phyloP scores from a whole-genome alignment of 495 filamentous ascomycete species.

The Immersiella caudata region DNA sequence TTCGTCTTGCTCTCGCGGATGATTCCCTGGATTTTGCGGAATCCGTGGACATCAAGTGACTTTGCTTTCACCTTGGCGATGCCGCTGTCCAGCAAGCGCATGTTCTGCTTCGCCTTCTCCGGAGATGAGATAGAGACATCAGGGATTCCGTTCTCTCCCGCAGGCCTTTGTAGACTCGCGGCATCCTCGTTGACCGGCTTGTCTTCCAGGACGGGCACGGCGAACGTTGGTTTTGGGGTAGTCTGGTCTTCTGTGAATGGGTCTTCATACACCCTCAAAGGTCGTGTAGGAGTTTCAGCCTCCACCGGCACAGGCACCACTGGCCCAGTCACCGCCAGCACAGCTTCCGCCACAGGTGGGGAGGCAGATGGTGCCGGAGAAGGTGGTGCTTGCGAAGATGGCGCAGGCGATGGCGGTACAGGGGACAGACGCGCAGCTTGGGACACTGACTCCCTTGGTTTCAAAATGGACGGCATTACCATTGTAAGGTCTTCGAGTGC shows the following conservation, averaged over 20 bases:
- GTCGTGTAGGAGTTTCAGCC: slow-evolving; percentile 39
- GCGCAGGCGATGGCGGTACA: slow-evolving; percentile 27
- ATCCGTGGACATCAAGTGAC: slow-evolving; percentile 81
- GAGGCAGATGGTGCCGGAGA: slow-evolving; percentile 16
- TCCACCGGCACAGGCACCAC: slow-evolving; percentile 25
- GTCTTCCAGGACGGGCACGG: slow-evolving; percentile 53
- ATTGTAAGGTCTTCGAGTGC: slow-evolving; percentile 56
- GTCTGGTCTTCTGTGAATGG: slow-evolving; percentile 56
- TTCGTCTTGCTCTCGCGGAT: slow-evolving; percentile 67
- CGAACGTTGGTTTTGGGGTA: slow-evolving; percentile 45
- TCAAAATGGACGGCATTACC: slow-evolving; percentile 43
- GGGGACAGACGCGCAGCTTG: slow-evolving; percentile 17
- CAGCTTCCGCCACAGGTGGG: slow-evolving; percentile 23
- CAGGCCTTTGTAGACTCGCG: slow-evolving; percentile 38
- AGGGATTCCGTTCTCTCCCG: slow-evolving; percentile 24
- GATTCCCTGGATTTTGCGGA: slow-evolving; percentile 82
- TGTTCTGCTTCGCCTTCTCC: slow-evolving; percentile 56
- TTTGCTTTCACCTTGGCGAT: slow-evolving; percentile 71
- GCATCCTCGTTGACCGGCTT: slow-evolving; percentile 58
- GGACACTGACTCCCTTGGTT: slow-evolving; percentile 24
- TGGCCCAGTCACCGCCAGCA: slow-evolving; percentile 27
- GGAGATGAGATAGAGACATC: slow-evolving; percentile 39
- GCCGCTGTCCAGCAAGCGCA: slow-evolving; percentile 70
- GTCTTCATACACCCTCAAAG: slow-evolving; percentile 62
- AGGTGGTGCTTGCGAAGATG: slow-evolving; percentile 14